Percentiles rank a stretch among this genome's conserved stretches.
phyloP scores from a whole-genome alignment of 2,329 filamentous ascomycete genomes.

The Xylaria sp. region DNA sequence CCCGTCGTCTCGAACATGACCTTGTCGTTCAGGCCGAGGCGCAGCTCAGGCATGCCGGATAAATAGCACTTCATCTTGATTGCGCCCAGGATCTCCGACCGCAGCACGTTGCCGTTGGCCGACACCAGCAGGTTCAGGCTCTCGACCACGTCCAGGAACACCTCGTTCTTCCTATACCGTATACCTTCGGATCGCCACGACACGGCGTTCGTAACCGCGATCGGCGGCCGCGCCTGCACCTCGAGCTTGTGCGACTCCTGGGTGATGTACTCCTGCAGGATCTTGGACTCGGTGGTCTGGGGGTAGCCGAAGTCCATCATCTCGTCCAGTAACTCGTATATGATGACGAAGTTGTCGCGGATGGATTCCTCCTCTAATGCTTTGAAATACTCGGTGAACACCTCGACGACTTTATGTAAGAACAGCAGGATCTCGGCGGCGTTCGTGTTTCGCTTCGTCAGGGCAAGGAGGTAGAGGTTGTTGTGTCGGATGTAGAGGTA shows the following conservation, averaged over 20 bases:
- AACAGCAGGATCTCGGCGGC: constrained; percentile 98
- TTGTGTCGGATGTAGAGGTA: constrained; percentile 99
- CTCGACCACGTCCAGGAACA: constrained; percentile 97
- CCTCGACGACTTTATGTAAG: constrained; percentile 96
- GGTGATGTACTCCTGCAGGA: constrained; percentile 98
- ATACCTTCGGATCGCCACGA: constrained; percentile 98
- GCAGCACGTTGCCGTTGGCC: constrained; percentile 89
- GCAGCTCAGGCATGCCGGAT: constrained; percentile 95
- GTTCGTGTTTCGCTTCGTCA: constrained; percentile 99
- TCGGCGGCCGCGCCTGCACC: constrained; percentile 91
- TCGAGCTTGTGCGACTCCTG: constrained; percentile 99
- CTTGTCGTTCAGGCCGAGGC: constrained; percentile 95
- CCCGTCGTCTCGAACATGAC: constrained; percentile 99
- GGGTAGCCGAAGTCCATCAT: constrained; percentile 99
- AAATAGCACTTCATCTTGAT: constrained; percentile 99
- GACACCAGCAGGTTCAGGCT: constrained; percentile 95
- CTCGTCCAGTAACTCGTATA: constrained; percentile 97
- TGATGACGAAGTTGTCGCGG: constrained; percentile 98
- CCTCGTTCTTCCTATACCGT: constrained; percentile 98
- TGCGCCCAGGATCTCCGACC: constrained; percentile 93
- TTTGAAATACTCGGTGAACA: constrained; percentile 99
- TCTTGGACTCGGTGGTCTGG: constrained; percentile 97
- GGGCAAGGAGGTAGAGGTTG: constrained; percentile 95
- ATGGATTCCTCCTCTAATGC: constrained; percentile 98
- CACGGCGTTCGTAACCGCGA: constrained; percentile 97